Evolutionary conservation across 495 filamentous ascomycete genomes (phyloP).

Genomic region (Hyaloscypha finlandica): DNA sequence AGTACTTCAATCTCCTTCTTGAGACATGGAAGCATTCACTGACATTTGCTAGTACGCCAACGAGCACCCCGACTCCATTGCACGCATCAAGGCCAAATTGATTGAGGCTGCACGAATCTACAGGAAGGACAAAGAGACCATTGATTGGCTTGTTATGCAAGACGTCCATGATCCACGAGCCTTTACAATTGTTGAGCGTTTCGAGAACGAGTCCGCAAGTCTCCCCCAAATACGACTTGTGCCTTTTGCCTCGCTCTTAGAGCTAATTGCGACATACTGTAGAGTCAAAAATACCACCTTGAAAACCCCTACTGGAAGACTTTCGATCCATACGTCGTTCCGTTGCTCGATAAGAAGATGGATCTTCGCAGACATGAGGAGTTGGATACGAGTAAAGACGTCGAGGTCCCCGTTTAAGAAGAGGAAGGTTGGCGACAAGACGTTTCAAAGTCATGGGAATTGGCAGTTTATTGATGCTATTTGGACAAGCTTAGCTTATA

Average conservation of each 20-base stretch:
- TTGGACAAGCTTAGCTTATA: background rate
- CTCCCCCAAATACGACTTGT: background rate
- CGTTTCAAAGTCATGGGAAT: background rate
- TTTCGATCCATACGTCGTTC: slow-evolving; percentile 66
- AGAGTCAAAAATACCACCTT: slow-evolving; percentile 63
- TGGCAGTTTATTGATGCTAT: background rate
- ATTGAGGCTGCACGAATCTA: slow-evolving; percentile 66
- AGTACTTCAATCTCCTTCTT: background rate
- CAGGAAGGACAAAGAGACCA: slow-evolving; percentile 65
- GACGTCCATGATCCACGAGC: slow-evolving; percentile 61
- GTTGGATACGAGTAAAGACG: slow-evolving; percentile 46
- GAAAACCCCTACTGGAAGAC: slow-evolving; percentile 70
- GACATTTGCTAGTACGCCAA: slow-evolving; percentile 50
- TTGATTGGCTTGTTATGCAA: slow-evolving; percentile 71
- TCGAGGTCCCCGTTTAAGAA: slow-evolving; percentile 35
- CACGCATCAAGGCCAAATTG: slow-evolving; percentile 65
- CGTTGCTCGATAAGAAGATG: slow-evolving; percentile 64
- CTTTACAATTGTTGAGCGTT: slow-evolving; percentile 72
- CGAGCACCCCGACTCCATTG: slow-evolving; percentile 57
- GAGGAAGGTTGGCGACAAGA: background rate
- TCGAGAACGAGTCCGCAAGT: slow-evolving; percentile 54
- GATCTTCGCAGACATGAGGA: slow-evolving; percentile 65
- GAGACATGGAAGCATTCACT: background rate
- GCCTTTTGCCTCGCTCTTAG: background rate
- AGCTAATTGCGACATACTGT: background rate